A percentile compares a stretch with the other conserved stretches of the same genome.
phyloP scores from a whole-genome alignment of 2,329 filamentous ascomycete species.

The Ophiocordyceps camponoti-leonardi region DNA sequence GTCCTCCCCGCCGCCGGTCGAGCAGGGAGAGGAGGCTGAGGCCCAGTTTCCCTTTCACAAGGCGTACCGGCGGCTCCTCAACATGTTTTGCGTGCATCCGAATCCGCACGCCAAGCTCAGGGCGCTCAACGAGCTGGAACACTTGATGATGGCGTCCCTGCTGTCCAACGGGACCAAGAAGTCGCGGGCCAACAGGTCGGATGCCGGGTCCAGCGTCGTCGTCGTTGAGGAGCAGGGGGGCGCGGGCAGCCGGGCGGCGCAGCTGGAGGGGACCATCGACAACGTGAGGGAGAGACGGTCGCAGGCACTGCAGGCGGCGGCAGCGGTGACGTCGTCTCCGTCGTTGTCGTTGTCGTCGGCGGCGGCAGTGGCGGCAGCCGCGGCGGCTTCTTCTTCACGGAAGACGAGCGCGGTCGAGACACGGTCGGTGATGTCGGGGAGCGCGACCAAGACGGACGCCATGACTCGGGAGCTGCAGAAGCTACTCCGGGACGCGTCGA shows the following conservation, averaged over 20 bases:
- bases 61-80: constrained; percentile 63
- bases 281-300: constrained; percentile 52
- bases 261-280: constrained; percentile 50
- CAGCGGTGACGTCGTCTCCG: constrained; percentile 5
- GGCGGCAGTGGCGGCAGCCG: constrained; percentile 12
- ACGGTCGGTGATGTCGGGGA: constrained; percentile 29
- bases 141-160: constrained; percentile 62
- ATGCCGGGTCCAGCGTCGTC: constrained; percentile 16
- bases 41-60: constrained; percentile 62
- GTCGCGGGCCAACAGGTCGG: constrained; percentile 18
- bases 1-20: constrained; percentile 4
- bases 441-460: constrained; percentile 39
- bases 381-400: constrained; percentile 13
- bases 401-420: constrained; percentile 28
- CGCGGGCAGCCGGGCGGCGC: constrained; percentile 21
- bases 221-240: constrained; percentile 14
- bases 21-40: constrained; percentile 8
- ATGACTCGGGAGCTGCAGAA: constrained; percentile 50
- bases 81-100: constrained; percentile 75
- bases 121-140: constrained; percentile 66
- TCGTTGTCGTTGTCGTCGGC: no score
- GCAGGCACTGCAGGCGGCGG: constrained; percentile 22
- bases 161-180: constrained; percentile 16
- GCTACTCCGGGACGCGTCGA: constrained; percentile 47
- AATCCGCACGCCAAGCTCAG: constrained; percentile 78